These are phyloP conservation scores for Epithele typhae DNA, from an alignment of 768 basidiomycete species.

Conservation along the genomic window DNA sequence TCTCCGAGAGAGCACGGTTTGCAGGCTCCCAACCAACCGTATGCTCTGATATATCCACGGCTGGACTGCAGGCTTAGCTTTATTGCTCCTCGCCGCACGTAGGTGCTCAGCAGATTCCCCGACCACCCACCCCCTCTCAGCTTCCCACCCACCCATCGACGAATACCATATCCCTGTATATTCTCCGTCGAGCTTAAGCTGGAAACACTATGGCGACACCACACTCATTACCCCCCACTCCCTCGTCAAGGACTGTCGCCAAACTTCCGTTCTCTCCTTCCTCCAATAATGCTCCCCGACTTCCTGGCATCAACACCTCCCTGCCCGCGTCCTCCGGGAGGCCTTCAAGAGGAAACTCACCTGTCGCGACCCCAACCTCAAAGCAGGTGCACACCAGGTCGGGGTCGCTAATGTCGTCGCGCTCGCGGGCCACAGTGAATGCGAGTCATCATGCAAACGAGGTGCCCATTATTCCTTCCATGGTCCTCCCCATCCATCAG, in stretches of 20 bases:
- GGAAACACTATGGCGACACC: constrained; percentile 25
- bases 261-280: constrained; percentile 26
- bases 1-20: constrained; percentile 11
- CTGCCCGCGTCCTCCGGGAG: constrained; percentile 12
- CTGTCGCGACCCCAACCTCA: constrained; percentile 13
- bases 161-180: constrained; percentile 18
- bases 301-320: constrained; percentile 13
- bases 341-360: constrained; percentile 18
- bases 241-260: constrained; percentile 18
- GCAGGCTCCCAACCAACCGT: constrained; percentile 6
- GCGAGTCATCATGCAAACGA: constrained; percentile 8
- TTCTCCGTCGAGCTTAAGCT: not conserved
- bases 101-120: constrained; percentile 13
- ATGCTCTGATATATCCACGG: constrained; percentile 16
- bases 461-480: constrained; percentile 16
- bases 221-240: constrained; percentile 25
- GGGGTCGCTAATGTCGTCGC: constrained; percentile 10
- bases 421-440: constrained; percentile 10
- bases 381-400: constrained; percentile 7
- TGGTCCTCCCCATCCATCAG: constrained; percentile 18
- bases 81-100: constrained; percentile 10
- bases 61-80: constrained; percentile 10
- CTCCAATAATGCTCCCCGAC: constrained; percentile 16
- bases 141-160: too few relatives aligned
- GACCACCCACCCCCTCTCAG: not conserved